phyloP scores from a whole-genome alignment of 495 filamentous ascomycete species.

The Penicillium coprophilum region DNA sequence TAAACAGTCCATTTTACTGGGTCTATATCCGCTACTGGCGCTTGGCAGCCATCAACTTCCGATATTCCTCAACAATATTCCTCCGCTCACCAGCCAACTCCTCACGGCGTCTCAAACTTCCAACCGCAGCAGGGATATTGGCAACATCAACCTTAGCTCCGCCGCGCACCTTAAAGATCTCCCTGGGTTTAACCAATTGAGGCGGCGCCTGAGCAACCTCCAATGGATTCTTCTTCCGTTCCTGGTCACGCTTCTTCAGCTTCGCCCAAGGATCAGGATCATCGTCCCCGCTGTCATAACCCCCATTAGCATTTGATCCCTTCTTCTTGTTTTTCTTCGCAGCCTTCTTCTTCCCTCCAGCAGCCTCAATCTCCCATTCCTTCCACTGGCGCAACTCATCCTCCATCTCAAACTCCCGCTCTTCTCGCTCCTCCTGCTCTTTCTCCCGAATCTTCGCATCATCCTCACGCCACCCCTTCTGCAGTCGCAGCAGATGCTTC shows the following conservation, averaged over 20 bases:
- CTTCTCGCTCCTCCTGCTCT: constrained; percentile 66
- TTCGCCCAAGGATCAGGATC: constrained; percentile 81
- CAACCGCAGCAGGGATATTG: constrained; percentile 71
- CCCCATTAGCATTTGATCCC: constrained; percentile 41
- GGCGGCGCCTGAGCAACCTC: constrained; percentile 85
- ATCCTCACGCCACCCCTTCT: constrained; percentile 76
- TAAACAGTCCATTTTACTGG: background rate
- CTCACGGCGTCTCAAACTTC: constrained; percentile 78
- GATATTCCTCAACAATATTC: constrained; percentile 78
- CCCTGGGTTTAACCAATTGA: constrained; percentile 63
- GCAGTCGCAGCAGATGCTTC: constrained; percentile 76
- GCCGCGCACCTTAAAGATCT: constrained; percentile 65
- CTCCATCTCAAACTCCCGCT: constrained; percentile 53
- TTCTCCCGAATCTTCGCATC: constrained; percentile 62
- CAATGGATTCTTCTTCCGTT: constrained; percentile 57
- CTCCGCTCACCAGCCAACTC: constrained; percentile 73
- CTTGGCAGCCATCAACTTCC: constrained; percentile 73
- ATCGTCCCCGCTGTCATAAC: constrained; percentile 37
- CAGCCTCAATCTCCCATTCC: constrained; percentile 48
- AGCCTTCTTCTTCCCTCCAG: constrained; percentile 55
- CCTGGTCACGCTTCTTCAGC: constrained; percentile 59
- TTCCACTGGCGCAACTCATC: constrained; percentile 49
- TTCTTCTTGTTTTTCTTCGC: constrained; percentile 36
- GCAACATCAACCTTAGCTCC: constrained; percentile 70
- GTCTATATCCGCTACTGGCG: constrained; percentile 31